A percentile compares a stretch with the other conserved stretches of the same genome.
Conservation (phyloP, 1,139 yeast species). For the Debaryomyces sp. region DNA sequence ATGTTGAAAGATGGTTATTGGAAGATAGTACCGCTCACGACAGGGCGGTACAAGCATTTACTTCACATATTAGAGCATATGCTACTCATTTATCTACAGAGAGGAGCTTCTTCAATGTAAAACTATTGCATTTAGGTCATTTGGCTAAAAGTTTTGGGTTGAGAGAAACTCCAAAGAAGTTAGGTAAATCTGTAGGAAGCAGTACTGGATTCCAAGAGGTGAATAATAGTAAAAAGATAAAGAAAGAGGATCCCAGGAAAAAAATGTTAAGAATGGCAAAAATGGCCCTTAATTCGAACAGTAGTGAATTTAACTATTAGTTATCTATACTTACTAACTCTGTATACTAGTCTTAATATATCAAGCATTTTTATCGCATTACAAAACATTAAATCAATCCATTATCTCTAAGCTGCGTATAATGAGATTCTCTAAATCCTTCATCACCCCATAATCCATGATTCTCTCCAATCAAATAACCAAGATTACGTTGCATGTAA, state of each 20-base stretch:
- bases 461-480: constrained; percentile 71
- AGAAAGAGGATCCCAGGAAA: constrained; percentile 64
- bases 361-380: neutral
- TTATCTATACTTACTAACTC: neutral
- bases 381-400: neutral
- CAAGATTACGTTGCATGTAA: constrained; percentile 42
- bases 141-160: constrained; percentile 92
- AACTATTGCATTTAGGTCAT: constrained; percentile 87
- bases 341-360: constrained; percentile 3
- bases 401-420: neutral
- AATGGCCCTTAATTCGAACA: constrained; percentile 61
- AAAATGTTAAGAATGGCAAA: constrained; percentile 81
- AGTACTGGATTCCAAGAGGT: constrained; percentile 21
- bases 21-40: constrained; percentile 65
- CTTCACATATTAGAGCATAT: constrained; percentile 90
- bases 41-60: constrained; percentile 73
- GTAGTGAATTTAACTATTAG: constrained; percentile 74
- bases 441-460: constrained; percentile 71
- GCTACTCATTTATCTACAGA: constrained; percentile 92
- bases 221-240: constrained; percentile 30
- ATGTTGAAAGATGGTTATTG: constrained; percentile 83
- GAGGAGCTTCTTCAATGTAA: constrained; percentile 76
- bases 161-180: constrained; percentile 88
- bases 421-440: constrained; percentile 23
- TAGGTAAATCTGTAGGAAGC: constrained; percentile 47